phyloP scores from a whole-genome alignment of 78 protist genomes.

The Paratrimastix pyriformis region DNA sequence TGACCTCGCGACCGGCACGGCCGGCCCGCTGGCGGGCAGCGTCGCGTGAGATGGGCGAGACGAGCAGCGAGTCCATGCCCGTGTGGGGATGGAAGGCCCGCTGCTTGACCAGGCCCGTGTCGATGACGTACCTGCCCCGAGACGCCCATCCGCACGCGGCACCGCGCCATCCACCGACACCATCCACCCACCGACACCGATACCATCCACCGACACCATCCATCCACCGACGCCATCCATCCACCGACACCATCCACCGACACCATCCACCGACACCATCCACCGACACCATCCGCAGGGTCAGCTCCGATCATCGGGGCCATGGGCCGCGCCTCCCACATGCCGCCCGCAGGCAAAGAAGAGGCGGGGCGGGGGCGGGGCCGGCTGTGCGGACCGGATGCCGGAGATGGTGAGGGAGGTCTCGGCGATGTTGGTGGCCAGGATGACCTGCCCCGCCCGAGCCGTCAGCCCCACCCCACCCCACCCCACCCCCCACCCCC shows the following conservation, averaged over 20 bases:
- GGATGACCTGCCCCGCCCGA: constrained; percentile 28
- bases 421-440: constrained; percentile 57
- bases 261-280: background rate
- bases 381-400: no score
- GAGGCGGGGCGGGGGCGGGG: no score
- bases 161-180: no score
- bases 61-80: constrained; percentile 1
- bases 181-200: no score
- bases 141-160: no score
- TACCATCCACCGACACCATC: no score
- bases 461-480: no score
- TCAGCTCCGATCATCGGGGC: no score
- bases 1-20: constrained; percentile 78
- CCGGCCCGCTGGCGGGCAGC: constrained; percentile 86
- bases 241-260: constrained; percentile 31
- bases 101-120: constrained; percentile 30
- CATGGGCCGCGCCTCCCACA: no score
- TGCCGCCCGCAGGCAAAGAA: no score
- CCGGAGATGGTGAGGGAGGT: constrained; percentile 44
- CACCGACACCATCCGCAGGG: no score
- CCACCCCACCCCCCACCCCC: no score
- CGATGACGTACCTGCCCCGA: constrained; percentile 37
- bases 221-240: constrained; percentile 13
- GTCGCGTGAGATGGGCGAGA: background rate
- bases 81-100: constrained; percentile 16